Conservation (phyloP, 805 yeast genomes). For the Torulaspora quercuum region DNA sequence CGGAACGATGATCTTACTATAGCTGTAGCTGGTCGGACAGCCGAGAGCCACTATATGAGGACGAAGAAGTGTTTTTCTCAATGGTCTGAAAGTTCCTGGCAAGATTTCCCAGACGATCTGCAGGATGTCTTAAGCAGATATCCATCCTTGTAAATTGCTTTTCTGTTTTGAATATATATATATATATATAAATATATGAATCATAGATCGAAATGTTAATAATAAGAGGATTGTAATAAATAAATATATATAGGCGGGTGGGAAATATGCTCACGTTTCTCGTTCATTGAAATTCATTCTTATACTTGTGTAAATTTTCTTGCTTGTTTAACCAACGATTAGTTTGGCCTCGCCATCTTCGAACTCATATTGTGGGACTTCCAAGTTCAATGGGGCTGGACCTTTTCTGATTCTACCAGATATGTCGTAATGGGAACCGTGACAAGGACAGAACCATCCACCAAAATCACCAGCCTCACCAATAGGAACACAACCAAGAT, state of each 20-base stretch:
- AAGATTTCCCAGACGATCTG: constrained; percentile 39
- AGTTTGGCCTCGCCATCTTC: constrained; percentile 66
- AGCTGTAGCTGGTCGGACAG: constrained; percentile 7
- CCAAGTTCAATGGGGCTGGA: constrained; percentile 99
- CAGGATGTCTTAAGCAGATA: constrained; percentile 10
- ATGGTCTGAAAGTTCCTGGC: constrained; percentile 36
- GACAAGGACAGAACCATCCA: constrained; percentile 99
- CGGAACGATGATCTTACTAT: constrained; percentile 6
- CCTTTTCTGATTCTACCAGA: constrained; percentile 99
- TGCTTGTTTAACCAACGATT: constrained; percentile 68
- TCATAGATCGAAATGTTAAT: constrained; percentile 8
- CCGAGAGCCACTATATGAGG: constrained; percentile 13
- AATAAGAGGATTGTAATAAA: constrained; percentile 11
- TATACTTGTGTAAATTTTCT: constrained; percentile 2
- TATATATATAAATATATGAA: constrained; percentile 11
- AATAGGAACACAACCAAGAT: constrained; percentile 99
- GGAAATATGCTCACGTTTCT: constrained; percentile 19
- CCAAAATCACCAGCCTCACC: constrained; percentile 99
- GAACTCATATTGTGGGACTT: constrained; percentile 88
- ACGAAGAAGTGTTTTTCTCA: constrained; percentile 18
- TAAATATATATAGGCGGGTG: constrained; percentile 16
- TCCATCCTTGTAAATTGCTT: constrained; percentile 19
- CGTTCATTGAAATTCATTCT: constrained; percentile 13
- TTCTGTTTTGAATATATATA: constrained; percentile 16
- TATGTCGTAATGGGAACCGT: constrained; percentile 99